Evolutionary conservation across 768 basidiomycete species (phyloP), one percentile per base, ranked within the genome.

Genomic region (Trametes cubensis): DNA sequence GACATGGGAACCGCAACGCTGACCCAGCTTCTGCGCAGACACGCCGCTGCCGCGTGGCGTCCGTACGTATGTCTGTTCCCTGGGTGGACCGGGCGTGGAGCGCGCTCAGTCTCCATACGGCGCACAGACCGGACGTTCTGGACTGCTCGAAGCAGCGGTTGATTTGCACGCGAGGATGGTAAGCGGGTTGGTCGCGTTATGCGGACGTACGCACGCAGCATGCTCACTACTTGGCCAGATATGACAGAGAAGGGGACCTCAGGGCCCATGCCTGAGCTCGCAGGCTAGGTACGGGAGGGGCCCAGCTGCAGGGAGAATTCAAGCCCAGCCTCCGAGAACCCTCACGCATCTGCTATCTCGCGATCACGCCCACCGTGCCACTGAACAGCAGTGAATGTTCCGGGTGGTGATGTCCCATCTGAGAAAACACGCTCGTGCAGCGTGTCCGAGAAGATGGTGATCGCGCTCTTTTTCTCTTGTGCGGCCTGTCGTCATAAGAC

Each of bases 401-500:
- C 63, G 63, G 50, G 55, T 45, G 58, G 49, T 64, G 63, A 64
- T 64, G 55, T 64, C 63, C 63, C 63, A 64, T 60, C 63, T 58
- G 64, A 61, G 60, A 65, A 59, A 62, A 65, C 64, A 65, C 60
- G 64, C 51, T 55, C 56, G 42, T 28, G 30, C 41, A 49, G 60
- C 64, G 64, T 65, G 64, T 51, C 44, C 30, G 60, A 47, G 60
- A 58, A 61, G 64, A 55, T 64, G 42, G 45, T 53, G 63, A 60
- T 64, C 58, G 64, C 60, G 56, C 60, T 45, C 64, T 62, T 58
- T 61, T 62, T 58, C 46, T 55, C 62, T 64, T 50, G 53, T 58
- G 61, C 52, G 48, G 55, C 60, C 56, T 63, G 57, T 66, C 70
- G 66, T 69, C 70, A 69, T 71, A 71, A 69, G 68, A 67, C 68